Conservation (phyloP, 192 early-diverging fungal genomes). For the Obelidium mucronatum region DNA sequence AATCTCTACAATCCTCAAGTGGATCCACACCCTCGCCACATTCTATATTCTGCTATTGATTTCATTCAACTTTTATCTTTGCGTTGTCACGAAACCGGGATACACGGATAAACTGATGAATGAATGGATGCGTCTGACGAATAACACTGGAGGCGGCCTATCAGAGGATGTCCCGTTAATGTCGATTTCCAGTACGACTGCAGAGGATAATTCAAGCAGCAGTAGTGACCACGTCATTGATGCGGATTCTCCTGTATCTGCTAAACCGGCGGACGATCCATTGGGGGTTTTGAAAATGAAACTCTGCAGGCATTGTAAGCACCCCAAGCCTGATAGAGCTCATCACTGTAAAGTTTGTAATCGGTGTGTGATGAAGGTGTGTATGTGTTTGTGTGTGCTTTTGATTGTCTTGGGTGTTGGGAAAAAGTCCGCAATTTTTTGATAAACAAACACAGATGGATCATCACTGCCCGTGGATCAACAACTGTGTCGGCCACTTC, state of each 20-base stretch:
- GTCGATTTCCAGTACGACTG: background rate
- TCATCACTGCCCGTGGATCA: conserved; percentile 49
- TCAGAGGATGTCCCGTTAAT: background rate
- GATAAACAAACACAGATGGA: conserved; percentile 51
- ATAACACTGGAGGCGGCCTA: background rate
- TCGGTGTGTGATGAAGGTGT: conserved; percentile 50
- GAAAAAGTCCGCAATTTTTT: background rate
- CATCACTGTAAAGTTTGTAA: conserved; percentile 58
- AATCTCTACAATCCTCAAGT: background rate
- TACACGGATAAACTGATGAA: background rate
- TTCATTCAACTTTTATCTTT: conserved; percentile 48
- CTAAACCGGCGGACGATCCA: background rate
- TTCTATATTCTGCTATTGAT: conserved; percentile 45
- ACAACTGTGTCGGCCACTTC: conserved; percentile 58
- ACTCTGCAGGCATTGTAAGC: conserved; percentile 16
- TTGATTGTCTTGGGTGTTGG: background rate
- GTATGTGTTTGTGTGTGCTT: background rate
- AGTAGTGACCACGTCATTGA: conserved; percentile 14
- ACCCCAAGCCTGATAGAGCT: conserved; percentile 48
- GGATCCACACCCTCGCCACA: conserved; percentile 32
- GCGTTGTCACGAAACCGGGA: conserved; percentile 45
- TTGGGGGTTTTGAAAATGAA: conserved; percentile 15
- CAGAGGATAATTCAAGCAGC: no score
- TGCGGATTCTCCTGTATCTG: no score
- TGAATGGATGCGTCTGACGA: background rate